Base-by-base conservation (phyloP, 2,329 filamentous ascomycete genomes). In the Penicillium sp. region DNA sequence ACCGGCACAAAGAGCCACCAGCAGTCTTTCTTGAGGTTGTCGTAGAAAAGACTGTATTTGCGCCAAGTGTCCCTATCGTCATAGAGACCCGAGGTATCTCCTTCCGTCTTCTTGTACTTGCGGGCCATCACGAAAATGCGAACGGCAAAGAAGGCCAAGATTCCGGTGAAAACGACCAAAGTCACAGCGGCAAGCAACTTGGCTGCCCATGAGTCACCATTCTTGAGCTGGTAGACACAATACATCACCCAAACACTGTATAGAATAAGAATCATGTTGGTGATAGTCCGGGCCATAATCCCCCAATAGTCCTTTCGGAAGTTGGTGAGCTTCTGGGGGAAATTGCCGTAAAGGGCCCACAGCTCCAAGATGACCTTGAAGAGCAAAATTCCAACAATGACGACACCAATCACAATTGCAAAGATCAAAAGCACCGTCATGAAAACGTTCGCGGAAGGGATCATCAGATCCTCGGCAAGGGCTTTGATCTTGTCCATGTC, bases 271-370 rank as follows among this genome's bases (percentile, higher is more conserved):
- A 99, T 92, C 74, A 99, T 82, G 63, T 90, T 90, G 44, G 92
- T 96, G 68, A 98, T 90, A 16, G 92, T 89, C 59, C 93, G 90
- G 46, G 89, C 90, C 72, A 99, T 88, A 54, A 92, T 86, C 64
- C 90, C 90, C 95, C 95, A 98, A 80, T 98, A 98, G 74, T 96
- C 90, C 78, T 96, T 90, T 63, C 95, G 90, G 84, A 98, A 98
- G 46, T 89, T 88, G 16, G 86, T 80, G 56, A 98, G 83, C 35
- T 84, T 83, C 70, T 91, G 82, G 13, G 95, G 93, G 70, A 98
- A 96, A 58, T 81, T 90, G 62, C 90, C 92, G 64, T 90, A 93
- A n/a, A 97, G 80, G 16, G 92, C 89, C 91, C 93, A 97, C 39
- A 86, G 80, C 76, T 98, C 95, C 50, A 99, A 84, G 51, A 97